Evolutionary conservation across 163 green algal species (phyloP), one percentile per base, ranked within the genome.

Genomic region (Scenedesmus sp.): DNA sequence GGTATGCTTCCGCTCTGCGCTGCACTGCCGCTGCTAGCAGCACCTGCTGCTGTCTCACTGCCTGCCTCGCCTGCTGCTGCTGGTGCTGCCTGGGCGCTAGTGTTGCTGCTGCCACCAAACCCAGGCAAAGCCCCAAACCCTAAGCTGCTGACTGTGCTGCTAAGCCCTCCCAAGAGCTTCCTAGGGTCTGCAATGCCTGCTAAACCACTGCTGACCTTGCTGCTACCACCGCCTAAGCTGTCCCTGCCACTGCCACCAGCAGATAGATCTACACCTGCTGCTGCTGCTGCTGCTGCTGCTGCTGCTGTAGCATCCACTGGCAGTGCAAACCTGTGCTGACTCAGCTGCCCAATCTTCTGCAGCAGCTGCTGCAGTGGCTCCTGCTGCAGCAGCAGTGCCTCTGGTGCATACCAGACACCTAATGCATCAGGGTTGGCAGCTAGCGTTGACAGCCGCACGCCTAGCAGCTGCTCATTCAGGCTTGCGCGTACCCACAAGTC

Each of bases 391-490:
- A 92, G 82, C 26, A 90, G 67, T 4, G 89, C 89, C 26, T 84
- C 34, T 2, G 82, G 67, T 20, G 34, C 6, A 66, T 92, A 92
- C 82, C 83, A 92, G 2, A 13, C n/a, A 6, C 9, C 12, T 8
- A 92, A n/a, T 2, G 89, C 89, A 4, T 46, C 67, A 26, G 52
- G 64, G 26, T 90, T 79, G 16, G 55, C 70, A 46, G 77, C 56
- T 7, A 92, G 83, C 5, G 82, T 77, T 26, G 82, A 67, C 55
- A 92, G 84, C 55, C 89, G 74, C 46, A 82, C n/a, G 2, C 82
- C 82, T 23, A 92, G 57, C 70, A 92, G 89, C 89, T 86, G 82
- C 55, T 92, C 89, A 82, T 92, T 92, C 67, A 92, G 56, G 82
- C 82, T 90, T 15, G 83, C 67, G 2, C 84, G 54, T 55, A 92